phyloP scores from a whole-genome alignment of 371 early-diverging fungal genomes.

The Syncephalastrum monosporum region DNA sequence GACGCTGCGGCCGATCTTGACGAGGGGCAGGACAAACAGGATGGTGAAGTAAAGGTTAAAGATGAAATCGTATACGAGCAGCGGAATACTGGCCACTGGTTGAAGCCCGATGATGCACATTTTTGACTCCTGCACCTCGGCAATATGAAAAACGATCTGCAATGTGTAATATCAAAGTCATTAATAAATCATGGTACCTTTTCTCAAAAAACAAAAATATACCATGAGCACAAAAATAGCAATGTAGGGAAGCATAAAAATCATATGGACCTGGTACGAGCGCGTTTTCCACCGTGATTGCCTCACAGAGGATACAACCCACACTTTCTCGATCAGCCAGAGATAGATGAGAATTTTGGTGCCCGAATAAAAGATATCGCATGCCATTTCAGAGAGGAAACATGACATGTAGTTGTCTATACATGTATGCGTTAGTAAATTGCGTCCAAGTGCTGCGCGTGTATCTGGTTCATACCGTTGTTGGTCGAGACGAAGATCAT shows the following conservation, averaged over 20 bases:
- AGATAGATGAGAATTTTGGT: conserved; percentile 31
- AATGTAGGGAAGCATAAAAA: conserved; percentile 39
- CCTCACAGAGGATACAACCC: conserved; percentile 37
- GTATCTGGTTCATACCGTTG: conserved; percentile 17
- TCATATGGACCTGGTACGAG: conserved; percentile 41
- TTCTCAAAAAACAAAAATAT: background rate
- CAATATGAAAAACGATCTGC: conserved; percentile 37
- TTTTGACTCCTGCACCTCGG: conserved; percentile 33
- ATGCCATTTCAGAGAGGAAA: conserved; percentile 25
- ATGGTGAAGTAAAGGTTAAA: conserved; percentile 52
- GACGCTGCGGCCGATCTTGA: conserved; percentile 25
- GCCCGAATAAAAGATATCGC: conserved; percentile 29
- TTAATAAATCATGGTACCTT: background rate
- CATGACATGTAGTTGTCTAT: conserved; percentile 29
- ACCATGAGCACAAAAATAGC: conserved; percentile 49
- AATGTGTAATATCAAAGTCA: conserved; percentile 7
- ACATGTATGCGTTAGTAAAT: background rate
- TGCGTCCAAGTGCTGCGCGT: no score
- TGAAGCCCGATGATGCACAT: conserved; percentile 49
- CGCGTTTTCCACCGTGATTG: conserved; percentile 30
- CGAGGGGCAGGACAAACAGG: conserved; percentile 45
- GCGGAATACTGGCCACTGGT: conserved; percentile 42
- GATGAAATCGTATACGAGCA: conserved; percentile 37
- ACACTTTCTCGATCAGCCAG: conserved; percentile 36
- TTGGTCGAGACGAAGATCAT: conserved; percentile 47